These are phyloP conservation scores for Sextonia rubra DNA, from an alignment of 164 flowering plant genomes.

Conservation along the genomic window DNA sequence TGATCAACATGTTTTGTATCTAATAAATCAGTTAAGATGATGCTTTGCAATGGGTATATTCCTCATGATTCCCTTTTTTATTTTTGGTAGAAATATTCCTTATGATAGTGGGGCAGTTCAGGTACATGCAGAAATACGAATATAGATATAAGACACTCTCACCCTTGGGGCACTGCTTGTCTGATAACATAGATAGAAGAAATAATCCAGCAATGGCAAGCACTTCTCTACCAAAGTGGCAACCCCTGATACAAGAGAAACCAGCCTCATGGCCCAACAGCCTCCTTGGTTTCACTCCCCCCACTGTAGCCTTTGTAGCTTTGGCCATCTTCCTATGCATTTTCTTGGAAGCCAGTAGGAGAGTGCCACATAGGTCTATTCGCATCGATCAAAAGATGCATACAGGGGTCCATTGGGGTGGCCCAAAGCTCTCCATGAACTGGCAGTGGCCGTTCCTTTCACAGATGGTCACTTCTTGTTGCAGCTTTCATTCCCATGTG, in stretches of 20 bases:
- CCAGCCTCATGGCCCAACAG: neutral
- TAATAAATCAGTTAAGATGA: too few species aligned
- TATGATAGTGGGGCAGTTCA: too few species aligned
- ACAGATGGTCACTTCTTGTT: neutral
- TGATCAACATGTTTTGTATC: too few species aligned
- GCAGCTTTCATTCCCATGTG: neutral
- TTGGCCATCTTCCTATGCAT: neutral
- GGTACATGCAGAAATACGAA: too few species aligned
- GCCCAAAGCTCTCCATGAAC: neutral
- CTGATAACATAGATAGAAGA: neutral
- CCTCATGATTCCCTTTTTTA: too few species aligned
- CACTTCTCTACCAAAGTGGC: slow-evolving; percentile 1
- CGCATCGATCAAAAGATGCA: neutral
- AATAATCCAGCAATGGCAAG: neutral
- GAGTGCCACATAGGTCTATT: neutral
- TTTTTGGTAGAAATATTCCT: too few species aligned
- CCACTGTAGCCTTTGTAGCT: neutral
- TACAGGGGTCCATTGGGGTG: neutral
- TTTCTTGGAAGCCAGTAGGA: neutral
- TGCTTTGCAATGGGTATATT: too few species aligned
- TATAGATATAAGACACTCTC: neutral
- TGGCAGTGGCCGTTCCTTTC: neutral
- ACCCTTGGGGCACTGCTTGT: neutral
- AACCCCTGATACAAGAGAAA: neutral
- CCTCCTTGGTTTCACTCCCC: neutral